Evolutionary conservation across 257 asterid species (phyloP).

Genomic region (Nicotiana sylvestris): DNA sequence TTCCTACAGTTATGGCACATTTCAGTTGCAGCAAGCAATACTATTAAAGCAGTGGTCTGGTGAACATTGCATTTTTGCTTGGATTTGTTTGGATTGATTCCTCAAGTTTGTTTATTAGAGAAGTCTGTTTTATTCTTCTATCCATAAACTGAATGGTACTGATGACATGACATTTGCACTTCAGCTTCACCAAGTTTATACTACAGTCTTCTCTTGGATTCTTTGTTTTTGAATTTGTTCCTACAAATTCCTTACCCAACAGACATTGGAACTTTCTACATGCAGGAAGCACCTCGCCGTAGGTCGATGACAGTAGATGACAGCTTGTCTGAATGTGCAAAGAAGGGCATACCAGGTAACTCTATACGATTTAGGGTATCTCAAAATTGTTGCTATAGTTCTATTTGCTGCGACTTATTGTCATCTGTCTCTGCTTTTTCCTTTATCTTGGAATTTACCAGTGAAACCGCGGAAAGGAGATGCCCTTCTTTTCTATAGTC

Average conservation of each 20-base stretch:
- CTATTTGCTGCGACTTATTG: neutral
- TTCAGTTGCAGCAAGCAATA: neutral
- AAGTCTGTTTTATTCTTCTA: neutral
- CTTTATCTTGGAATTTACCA: conserved; percentile 15
- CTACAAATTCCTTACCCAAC: neutral
- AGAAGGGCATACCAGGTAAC: conserved; percentile 78
- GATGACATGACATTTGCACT: neutral
- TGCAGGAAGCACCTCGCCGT: conserved; percentile 58
- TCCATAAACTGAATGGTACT: neutral
- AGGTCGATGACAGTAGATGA: conserved; percentile 55
- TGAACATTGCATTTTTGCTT: neutral
- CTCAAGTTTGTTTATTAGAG: neutral
- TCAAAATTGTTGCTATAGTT: neutral
- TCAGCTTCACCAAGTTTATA: neutral
- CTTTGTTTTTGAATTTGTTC: neutral
- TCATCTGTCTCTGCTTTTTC: neutral
- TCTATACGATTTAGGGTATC: neutral
- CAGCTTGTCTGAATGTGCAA: conserved; percentile 80
- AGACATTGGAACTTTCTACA: conserved; percentile 19
- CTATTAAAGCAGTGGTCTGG: neutral
- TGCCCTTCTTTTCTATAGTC: conserved; percentile 83
- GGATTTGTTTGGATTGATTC: neutral
- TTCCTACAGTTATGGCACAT: neutral
- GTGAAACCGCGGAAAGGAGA: conserved; percentile 94
- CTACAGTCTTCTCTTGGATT: neutral